phyloP scores from a whole-genome alignment of 257 asterid genomes.

The Solanum tarapatanum region DNA sequence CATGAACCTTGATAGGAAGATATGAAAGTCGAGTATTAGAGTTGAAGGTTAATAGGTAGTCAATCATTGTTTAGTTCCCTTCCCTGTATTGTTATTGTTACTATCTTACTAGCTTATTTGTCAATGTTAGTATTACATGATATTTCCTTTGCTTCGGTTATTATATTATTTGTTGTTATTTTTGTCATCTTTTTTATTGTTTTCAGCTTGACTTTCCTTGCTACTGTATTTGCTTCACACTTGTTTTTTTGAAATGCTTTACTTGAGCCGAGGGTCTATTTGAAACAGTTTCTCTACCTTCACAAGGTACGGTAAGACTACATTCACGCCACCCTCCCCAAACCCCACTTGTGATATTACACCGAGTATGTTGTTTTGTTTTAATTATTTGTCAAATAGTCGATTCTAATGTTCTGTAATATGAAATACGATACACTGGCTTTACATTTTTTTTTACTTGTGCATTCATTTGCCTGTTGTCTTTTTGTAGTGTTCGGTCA shows the following conservation, averaged over 20 bases:
- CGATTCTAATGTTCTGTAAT: neutral
- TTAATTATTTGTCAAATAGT: neutral
- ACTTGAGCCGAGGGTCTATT: neutral
- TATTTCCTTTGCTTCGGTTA: neutral
- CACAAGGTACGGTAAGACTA: neutral
- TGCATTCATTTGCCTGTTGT: neutral
- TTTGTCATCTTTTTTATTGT: neutral
- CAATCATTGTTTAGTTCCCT: neutral
- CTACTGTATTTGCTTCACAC: neutral
- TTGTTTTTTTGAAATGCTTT: neutral
- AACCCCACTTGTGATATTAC: neutral
- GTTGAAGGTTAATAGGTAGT: neutral
- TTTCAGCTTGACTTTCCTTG: neutral
- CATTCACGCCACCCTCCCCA: neutral
- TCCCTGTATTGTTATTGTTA: neutral
- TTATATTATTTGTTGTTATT: neutral
- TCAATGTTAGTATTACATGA: neutral
- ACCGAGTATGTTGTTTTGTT: neutral
- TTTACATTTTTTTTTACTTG: neutral
- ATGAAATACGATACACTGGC: neutral
- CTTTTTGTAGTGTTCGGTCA: conserved; percentile 70
- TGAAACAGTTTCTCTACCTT: neutral
- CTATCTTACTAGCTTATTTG: neutral
- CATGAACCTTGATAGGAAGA: neutral
- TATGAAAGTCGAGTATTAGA: neutral